Percentiles rank a stretch among this genome's conserved stretches.
Conservation (phyloP, 2,329 filamentous ascomycete genomes). For the Cercospora beticola region DNA sequence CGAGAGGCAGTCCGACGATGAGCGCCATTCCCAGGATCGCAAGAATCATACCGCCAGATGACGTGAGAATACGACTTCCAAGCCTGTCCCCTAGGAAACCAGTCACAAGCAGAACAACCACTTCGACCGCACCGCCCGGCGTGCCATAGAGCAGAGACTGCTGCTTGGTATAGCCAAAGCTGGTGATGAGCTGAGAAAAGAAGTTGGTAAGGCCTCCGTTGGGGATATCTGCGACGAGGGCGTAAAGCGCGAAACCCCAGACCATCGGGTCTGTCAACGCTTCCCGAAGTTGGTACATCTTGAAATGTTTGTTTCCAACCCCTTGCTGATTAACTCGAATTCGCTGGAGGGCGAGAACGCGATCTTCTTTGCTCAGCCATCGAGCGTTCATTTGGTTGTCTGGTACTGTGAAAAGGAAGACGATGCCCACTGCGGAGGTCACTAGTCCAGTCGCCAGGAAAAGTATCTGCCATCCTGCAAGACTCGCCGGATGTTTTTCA, state of each 20-base stretch:
- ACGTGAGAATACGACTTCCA: constrained; percentile 58
- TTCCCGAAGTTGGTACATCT: constrained; percentile 60
- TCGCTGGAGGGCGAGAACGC: constrained; percentile 66
- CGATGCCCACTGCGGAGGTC: constrained; percentile 43
- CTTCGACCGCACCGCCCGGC: constrained; percentile 65
- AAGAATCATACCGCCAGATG: constrained; percentile 52
- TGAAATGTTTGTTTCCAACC: constrained; percentile 56
- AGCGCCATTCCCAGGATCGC: constrained; percentile 62
- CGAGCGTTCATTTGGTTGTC: constrained; percentile 62
- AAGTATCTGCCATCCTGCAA: constrained; percentile 66
- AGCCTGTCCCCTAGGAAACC: constrained; percentile 59
- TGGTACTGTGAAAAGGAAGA: constrained; percentile 52
- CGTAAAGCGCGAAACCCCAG: constrained; percentile 61
- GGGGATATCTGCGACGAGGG: constrained; percentile 57
- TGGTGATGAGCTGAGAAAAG: constrained; percentile 60
- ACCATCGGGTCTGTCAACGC: constrained; percentile 58
- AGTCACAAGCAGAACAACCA: constrained; percentile 57
- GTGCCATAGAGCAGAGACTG: constrained; percentile 65
- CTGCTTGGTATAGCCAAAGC: constrained; percentile 64
- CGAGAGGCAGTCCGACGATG: constrained; percentile 61
- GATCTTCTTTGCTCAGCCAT: constrained; percentile 66
- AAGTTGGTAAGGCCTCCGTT: constrained; percentile 62
- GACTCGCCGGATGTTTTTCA: constrained; percentile 54
- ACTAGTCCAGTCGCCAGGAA: constrained; percentile 49
- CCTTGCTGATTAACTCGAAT: constrained; percentile 74